These are phyloP conservation scores for Heritiera littoralis DNA, from an alignment of 345 rosid species.

Conservation along the genomic window DNA sequence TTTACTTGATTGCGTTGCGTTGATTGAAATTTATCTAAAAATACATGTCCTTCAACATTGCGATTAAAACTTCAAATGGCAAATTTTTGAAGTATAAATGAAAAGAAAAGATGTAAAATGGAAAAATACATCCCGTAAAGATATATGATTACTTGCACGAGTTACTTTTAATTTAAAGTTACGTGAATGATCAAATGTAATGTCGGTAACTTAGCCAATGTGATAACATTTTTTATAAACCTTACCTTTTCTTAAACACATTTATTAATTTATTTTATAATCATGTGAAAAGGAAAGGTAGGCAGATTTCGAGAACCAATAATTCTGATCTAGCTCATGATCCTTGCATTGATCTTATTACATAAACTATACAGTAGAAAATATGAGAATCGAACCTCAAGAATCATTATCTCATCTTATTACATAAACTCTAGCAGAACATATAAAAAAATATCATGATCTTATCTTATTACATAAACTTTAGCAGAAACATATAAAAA, in stretches of 20 bases:
- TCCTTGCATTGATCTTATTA: neutral
- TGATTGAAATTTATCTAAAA: no score
- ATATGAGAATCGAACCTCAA: neutral
- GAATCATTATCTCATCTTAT: constrained; percentile 10
- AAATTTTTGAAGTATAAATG: no score
- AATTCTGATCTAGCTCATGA: neutral
- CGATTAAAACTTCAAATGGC: no score
- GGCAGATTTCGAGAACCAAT: neutral
- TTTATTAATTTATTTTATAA: neutral
- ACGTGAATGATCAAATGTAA: no score
- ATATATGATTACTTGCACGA: no score
- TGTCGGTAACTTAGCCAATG: no score
- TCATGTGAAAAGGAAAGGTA: neutral
- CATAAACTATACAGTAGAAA: neutral
- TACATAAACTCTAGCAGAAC: neutral
- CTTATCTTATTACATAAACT: constrained; percentile 6
- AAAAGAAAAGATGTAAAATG: no score
- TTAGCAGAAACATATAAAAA: constrained; percentile 8
- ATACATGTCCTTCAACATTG: no score
- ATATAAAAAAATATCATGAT: neutral
- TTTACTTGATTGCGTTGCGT: no score
- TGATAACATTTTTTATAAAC: no score
- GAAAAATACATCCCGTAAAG: no score
- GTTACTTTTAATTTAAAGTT: no score
- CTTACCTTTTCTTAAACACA: neutral